Evolutionary conservation across 129 eudicot genomes (phyloP).

Genomic region (Lonicera japonica): DNA sequence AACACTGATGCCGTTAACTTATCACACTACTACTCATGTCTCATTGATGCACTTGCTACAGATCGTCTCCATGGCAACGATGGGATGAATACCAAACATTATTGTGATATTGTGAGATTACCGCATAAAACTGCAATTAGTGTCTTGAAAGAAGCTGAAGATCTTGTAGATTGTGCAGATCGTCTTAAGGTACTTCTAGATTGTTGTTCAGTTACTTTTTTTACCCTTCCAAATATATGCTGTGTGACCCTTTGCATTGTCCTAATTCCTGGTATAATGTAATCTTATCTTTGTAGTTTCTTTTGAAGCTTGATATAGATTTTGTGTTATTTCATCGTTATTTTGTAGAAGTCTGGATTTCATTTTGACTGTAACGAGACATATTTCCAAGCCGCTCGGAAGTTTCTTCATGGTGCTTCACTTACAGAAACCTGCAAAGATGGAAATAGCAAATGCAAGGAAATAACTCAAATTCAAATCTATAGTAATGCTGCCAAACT

Average conservation of each 20-base stretch:
- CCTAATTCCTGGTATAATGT: too few relatives aligned
- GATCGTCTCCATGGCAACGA: too few relatives aligned
- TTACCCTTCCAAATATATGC: too few relatives aligned
- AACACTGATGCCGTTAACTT: not conserved
- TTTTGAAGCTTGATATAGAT: not conserved
- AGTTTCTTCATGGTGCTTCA: slow-evolving; percentile 77
- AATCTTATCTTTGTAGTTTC: not conserved
- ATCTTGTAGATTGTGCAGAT: slow-evolving; percentile 52
- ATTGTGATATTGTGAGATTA: slow-evolving; percentile 7
- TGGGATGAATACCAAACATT: too few relatives aligned
- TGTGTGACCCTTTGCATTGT: not conserved
- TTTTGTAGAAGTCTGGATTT: slow-evolving; percentile 61
- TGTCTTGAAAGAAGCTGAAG: slow-evolving; percentile 67
- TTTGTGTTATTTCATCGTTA: not conserved
- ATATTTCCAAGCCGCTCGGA: slow-evolving; percentile 71
- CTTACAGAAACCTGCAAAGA: slow-evolving; percentile 48
- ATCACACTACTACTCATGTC: too few relatives aligned
- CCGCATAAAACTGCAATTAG: slow-evolving; percentile 30
- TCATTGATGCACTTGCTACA: too few relatives aligned
- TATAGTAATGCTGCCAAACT: slow-evolving; percentile 61
- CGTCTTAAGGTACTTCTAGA: slow-evolving; percentile 56
- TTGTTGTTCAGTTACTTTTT: not conserved
- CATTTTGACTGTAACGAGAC: slow-evolving; percentile 46
- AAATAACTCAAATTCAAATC: slow-evolving; percentile 40
- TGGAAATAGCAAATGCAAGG: slow-evolving; percentile 34